A percentile compares a stretch with the other conserved stretches of the same genome.
phyloP scores from a whole-genome alignment of 495 filamentous ascomycete species.

The Tetracladium marchalianum region DNA sequence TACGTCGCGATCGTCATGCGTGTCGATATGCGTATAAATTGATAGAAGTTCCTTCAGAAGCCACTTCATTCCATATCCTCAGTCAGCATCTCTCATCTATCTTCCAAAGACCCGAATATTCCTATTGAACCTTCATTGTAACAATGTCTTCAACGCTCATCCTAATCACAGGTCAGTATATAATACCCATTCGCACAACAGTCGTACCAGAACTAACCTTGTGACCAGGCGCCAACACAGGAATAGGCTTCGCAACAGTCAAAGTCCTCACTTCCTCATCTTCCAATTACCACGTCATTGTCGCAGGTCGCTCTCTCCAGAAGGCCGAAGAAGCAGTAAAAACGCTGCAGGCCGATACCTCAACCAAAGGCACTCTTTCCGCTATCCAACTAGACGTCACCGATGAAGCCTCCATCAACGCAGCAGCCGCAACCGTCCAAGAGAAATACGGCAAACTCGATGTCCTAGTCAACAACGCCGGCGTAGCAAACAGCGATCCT shows the following conservation, averaged over 20 bases:
- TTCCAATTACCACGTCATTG: slow-evolving; percentile 26
- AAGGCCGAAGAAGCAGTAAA: slow-evolving; percentile 23
- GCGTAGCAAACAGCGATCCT: slow-evolving; percentile 28
- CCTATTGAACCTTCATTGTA: too few relatives aligned
- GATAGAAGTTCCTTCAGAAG: too few relatives aligned
- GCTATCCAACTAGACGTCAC: slow-evolving; percentile 30
- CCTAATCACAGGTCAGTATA: neutral
- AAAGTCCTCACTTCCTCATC: slow-evolving; percentile 20
- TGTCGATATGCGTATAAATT: too few relatives aligned
- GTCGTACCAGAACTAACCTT: neutral
- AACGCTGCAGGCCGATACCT: slow-evolving; percentile 18
- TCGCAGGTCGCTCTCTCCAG: slow-evolving; percentile 20
- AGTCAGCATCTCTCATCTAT: too few relatives aligned
- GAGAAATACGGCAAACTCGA: slow-evolving; percentile 35
- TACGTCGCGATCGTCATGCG: too few relatives aligned
- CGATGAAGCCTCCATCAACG: slow-evolving; percentile 26
- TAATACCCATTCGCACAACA: neutral
- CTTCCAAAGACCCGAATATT: too few relatives aligned
- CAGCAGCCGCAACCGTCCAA: slow-evolving; percentile 25
- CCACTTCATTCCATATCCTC: too few relatives aligned
- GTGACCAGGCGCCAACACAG: slow-evolving; percentile 24
- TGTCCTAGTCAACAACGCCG: slow-evolving; percentile 52
- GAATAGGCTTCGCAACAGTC: slow-evolving; percentile 26
- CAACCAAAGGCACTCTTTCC: slow-evolving; percentile 1
- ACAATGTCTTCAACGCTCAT: neutral